A percentile compares a stretch with the other conserved stretches of the same genome.
Conservation (phyloP, 352 stramenopile genomes). For the Globisporangium spinosum region DNA sequence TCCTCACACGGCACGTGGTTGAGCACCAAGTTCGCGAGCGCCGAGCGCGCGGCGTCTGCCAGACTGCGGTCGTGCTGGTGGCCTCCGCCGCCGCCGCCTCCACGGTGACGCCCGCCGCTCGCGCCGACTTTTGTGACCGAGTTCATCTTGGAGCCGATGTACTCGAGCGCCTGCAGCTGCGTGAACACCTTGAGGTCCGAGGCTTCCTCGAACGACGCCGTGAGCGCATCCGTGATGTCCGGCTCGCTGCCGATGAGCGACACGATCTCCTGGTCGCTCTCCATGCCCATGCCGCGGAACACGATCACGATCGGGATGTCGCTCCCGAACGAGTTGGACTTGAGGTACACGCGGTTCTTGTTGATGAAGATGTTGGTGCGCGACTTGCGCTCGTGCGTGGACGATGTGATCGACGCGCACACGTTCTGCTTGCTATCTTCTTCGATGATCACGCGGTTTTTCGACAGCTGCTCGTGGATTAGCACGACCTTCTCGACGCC, state of each 20-base stretch:
- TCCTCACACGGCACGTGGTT: slow-evolving; percentile 97
- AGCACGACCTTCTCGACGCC: slow-evolving; percentile 98
- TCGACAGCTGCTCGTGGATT: slow-evolving; percentile 99
- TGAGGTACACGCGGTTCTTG: slow-evolving; percentile 96
- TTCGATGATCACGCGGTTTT: slow-evolving; percentile 99
- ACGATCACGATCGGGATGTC: slow-evolving; percentile 97
- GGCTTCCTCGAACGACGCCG: slow-evolving; percentile 94
- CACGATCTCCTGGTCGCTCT: slow-evolving; percentile 98
- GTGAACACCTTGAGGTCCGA: slow-evolving; percentile 94
- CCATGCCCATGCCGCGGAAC: slow-evolving; percentile 97
- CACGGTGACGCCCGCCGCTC: slow-evolving; percentile 35
- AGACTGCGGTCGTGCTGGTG: slow-evolving; percentile 53
- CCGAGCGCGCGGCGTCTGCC: slow-evolving; percentile 95
- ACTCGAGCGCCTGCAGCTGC: slow-evolving; percentile 93
- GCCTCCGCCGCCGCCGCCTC: slow-evolving; percentile 28
- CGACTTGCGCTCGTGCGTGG: slow-evolving; percentile 98
- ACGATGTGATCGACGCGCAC: slow-evolving; percentile 96
- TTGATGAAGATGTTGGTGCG: slow-evolving; percentile 97
- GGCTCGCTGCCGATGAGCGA: slow-evolving; percentile 93
- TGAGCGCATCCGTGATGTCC: slow-evolving; percentile 93
- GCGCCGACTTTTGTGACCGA: slow-evolving; percentile 52
- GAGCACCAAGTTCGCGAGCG: slow-evolving; percentile 97
- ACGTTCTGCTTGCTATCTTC: slow-evolving; percentile 92
- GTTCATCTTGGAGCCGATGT: slow-evolving; percentile 97
- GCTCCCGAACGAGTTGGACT: slow-evolving; percentile 97